These are phyloP conservation scores for Coniochaeta sp. DNA, from an alignment of 2,329 filamentous ascomycete genomes.

Conservation along the genomic window DNA sequence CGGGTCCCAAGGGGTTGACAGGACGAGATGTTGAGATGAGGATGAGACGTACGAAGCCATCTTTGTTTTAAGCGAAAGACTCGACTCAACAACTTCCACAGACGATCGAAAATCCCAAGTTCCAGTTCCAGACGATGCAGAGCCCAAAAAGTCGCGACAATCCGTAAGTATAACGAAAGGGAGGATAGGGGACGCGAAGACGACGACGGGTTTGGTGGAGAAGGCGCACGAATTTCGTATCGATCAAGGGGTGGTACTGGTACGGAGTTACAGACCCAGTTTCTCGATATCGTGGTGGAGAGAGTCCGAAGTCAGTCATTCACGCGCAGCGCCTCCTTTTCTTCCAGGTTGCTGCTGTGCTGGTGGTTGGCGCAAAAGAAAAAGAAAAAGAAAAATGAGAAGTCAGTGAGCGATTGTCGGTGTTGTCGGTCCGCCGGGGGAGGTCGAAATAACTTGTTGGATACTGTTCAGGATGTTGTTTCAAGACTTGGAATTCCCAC, in stretches of 20 bases:
- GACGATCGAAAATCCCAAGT: background rate
- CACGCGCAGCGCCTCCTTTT: background rate
- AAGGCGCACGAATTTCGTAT: slow-evolving; percentile 2
- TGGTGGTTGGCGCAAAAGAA: background rate
- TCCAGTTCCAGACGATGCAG: background rate
- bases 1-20: background rate
- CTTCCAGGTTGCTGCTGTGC: background rate
- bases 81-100: background rate
- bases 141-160: background rate
- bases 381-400: background rate
- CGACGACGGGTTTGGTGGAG: background rate
- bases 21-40: background rate
- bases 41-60: slow-evolving; percentile 5
- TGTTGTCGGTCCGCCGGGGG: background rate
- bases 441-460: background rate
- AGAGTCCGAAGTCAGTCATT: background rate
- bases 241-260: background rate
- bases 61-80: background rate
- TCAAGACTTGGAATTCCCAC: background rate
- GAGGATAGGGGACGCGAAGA: slow-evolving; percentile 1
- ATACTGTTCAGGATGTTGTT: background rate
- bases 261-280: background rate
- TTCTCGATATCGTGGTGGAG: background rate
- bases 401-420: background rate
- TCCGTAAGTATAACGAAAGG: background rate